Base-by-base conservation (phyloP, 768 basidiomycete genomes). In the Psilocybe sp. region DNA sequence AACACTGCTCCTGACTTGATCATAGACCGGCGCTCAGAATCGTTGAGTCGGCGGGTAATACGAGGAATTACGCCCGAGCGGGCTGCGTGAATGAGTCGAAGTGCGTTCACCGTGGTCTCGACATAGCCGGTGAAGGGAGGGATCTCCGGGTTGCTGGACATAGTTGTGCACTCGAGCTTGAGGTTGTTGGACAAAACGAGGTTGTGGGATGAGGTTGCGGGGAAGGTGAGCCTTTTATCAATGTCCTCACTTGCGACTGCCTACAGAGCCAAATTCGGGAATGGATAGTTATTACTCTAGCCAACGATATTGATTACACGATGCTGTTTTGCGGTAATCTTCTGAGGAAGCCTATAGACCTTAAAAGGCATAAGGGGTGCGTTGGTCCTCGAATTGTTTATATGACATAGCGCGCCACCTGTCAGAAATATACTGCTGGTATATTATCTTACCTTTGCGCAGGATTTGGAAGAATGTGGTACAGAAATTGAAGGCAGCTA, bases 51-150 rank as follows among this genome's bases (percentile, higher is more conserved):
- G 33, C 91, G 79, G n/a, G 87, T 89, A 51, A 92, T 87, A 35
- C 88, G 79, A 32, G 89, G 89, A 44, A 92, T 85, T 58, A 86
- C 73, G 19, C 90, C 89, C 54, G 85, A 80, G 41, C 86, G 76
- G 47, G 88, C 88, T 13, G 89, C 89, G 64, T 91, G 85, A 59
- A 92, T 89, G 58, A 93, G 77, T 20, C 91, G 79, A 33, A 93
- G 78, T 14, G 89, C 88, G 62, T 93, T 84, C 60, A 81, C 79
- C 13, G 89, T 91, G 39, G 87, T 85, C 61, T 91, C 87, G 45
- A 92, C 85, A 68, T 82, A 89, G 37, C 91, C 89, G 51, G 77
- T 75, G 74, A 89, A 89, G 41, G 87, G 84, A 47, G 80, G 76
- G 64, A 79, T 71, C 59, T 81, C 78, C 46, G 77, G 74, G 67